phyloP scores from a whole-genome alignment of 2,329 filamentous ascomycete genomes.

The Huntiella moniliformis region DNA sequence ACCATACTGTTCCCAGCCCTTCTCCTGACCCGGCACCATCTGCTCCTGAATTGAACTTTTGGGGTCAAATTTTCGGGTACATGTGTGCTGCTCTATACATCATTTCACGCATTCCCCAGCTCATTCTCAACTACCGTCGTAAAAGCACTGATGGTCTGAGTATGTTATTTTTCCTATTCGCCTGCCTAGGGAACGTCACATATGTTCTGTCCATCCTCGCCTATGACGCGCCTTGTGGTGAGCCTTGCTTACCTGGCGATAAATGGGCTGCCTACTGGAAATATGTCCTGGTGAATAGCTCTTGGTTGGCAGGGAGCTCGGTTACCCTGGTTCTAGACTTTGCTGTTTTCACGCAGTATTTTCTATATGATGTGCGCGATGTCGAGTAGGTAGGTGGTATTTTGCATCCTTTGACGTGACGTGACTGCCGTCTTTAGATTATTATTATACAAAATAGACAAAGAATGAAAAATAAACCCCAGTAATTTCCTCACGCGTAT shows the following conservation, averaged over 20 bases:
- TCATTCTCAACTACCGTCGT: conserved; percentile 78
- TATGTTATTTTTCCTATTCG: conserved; percentile 90
- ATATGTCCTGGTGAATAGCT: conserved; percentile 79
- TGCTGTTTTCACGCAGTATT: conserved; percentile 80
- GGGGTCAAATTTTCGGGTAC: conserved; percentile 86
- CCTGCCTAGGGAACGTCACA: conserved; percentile 84
- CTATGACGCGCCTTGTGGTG: conserved; percentile 54
- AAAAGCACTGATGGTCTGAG: conserved; percentile 88
- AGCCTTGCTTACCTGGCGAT: conserved; percentile 45
- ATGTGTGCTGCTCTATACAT: conserved; percentile 81
- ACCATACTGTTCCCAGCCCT: not conserved
- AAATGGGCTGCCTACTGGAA: conserved; percentile 46
- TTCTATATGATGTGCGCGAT: conserved; percentile 46
- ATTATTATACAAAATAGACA: no score
- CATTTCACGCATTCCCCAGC: conserved; percentile 71
- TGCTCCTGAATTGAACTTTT: conserved; percentile 36
- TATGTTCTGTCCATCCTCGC: conserved; percentile 86
- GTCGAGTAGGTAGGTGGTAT: conserved; percentile 9
- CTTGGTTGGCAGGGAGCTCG: conserved; percentile 77
- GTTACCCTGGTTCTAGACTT: conserved; percentile 74
- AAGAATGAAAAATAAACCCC: no score
- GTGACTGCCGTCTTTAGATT: no score
- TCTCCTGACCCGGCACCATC: conserved; percentile 11
- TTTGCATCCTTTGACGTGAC: no score
- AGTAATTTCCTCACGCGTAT: no score